Evolutionary conservation across 2,329 filamentous ascomycete species (phyloP).

Genomic region (Diaporthe sp.): DNA sequence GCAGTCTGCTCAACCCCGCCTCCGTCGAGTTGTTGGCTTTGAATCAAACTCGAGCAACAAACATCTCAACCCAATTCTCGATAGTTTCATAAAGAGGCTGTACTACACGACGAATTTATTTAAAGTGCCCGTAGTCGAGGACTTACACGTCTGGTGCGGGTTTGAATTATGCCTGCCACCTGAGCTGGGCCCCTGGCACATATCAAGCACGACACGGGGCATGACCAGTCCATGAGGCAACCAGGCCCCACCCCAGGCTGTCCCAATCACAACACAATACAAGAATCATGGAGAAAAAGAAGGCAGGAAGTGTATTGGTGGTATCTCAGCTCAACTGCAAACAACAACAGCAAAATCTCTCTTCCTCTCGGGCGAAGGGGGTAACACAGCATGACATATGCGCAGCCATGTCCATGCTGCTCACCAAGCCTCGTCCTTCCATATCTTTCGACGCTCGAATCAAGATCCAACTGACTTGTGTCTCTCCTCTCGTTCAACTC

Average conservation of each 20-base stretch:
- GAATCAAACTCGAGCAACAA: too few relatives aligned
- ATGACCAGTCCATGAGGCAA: neutral
- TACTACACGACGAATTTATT: too few relatives aligned
- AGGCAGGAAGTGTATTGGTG: slow-evolving; percentile 40
- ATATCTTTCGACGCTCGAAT: slow-evolving; percentile 2
- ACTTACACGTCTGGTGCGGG: too few relatives aligned
- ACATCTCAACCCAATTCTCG: too few relatives aligned
- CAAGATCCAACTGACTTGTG: slow-evolving; percentile 23
- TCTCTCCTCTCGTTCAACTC: slow-evolving; percentile 9
- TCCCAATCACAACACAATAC: neutral
- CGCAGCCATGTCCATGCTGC: neutral
- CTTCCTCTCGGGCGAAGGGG: slow-evolving; percentile 1
- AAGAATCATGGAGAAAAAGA: slow-evolving; percentile 33
- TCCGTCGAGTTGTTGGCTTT: too few relatives aligned
- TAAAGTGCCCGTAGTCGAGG: too few relatives aligned
- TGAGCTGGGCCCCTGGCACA: neutral
- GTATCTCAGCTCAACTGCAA: slow-evolving; percentile 40
- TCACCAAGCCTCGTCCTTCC: neutral
- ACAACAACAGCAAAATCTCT: slow-evolving; percentile 39
- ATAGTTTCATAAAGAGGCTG: too few relatives aligned
- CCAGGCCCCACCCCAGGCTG: neutral
- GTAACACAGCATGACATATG: neutral
- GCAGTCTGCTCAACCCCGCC: too few relatives aligned
- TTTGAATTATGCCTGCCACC: neutral
- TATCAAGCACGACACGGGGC: neutral